Evolutionary conservation across 768 basidiomycete genomes (phyloP).

Genomic region (Austroboletus festivus): DNA sequence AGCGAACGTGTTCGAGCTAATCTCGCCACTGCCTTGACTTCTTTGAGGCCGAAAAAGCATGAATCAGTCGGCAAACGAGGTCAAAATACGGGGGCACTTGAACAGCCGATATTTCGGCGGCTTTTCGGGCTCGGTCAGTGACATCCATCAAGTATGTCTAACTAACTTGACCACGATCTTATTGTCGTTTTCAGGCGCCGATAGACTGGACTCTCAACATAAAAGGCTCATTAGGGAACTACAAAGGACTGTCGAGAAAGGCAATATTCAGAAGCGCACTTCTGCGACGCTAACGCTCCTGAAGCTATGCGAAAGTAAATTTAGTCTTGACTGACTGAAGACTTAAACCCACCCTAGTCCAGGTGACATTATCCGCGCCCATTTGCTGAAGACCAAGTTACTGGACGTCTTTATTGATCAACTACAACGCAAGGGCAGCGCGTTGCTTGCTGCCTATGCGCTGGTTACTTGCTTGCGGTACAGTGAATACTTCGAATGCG

Average conservation of each 20-base stretch:
- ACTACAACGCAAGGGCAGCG: constrained; percentile 9
- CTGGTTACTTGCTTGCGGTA: constrained; percentile 1
- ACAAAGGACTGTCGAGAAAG: neutral
- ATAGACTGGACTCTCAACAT: neutral
- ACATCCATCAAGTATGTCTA: no score
- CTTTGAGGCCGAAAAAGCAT: neutral
- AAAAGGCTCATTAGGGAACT: constrained; percentile 13
- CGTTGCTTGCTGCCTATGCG: neutral
- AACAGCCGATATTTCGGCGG: neutral
- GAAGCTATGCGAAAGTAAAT: constrained; percentile 20
- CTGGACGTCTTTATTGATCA: constrained; percentile 14
- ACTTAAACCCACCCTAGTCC: neutral
- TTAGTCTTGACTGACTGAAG: neutral
- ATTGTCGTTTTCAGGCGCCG: no score
- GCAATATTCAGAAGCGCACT: constrained; percentile 16
- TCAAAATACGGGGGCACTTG: neutral
- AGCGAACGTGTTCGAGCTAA: constrained; percentile 13
- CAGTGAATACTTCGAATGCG: neutral
- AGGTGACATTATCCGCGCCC: neutral
- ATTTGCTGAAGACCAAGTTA: constrained; percentile 10
- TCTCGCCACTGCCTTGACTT: constrained; percentile 14
- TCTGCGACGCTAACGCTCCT: constrained; percentile 22
- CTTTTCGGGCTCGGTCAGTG: constrained; percentile 19
- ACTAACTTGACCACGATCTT: no score
- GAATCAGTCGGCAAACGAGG: neutral